phyloP scores from a whole-genome alignment of 2,329 filamentous ascomycete genomes.

The Colletotrichum zoysiae region DNA sequence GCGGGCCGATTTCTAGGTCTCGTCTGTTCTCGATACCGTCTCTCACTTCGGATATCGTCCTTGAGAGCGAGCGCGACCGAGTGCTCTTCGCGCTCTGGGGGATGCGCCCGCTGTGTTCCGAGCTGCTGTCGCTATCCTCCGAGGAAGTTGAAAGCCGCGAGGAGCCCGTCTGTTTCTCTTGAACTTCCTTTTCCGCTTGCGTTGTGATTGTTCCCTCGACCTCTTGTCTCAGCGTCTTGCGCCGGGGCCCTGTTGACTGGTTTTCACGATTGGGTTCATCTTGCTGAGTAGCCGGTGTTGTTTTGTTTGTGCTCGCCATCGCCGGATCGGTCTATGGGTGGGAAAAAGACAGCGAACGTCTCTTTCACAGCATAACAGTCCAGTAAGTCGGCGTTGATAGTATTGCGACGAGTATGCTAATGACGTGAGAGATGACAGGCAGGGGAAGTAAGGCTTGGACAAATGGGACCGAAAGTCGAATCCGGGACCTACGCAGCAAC shows the following conservation, averaged over 20 bases:
- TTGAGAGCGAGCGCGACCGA: conserved; percentile 45
- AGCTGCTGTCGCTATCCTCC: conserved; percentile 18
- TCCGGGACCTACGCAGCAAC: not conserved
- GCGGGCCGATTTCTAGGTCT: conserved; percentile 51
- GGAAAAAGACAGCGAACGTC: too few relatives aligned
- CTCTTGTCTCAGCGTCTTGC: conserved; percentile 30
- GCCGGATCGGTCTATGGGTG: not conserved
- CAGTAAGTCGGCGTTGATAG: not conserved
- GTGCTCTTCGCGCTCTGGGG: conserved; percentile 1
- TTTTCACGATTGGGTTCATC: not conserved
- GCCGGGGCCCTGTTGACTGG: not conserved
- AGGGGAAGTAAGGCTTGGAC: not conserved
- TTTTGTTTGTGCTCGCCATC: conserved; percentile 5
- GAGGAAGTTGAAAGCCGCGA: conserved; percentile 18
- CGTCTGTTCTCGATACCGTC: conserved; percentile 55
- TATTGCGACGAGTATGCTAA: not conserved
- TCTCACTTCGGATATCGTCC: conserved; percentile 54
- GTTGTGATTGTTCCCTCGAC: conserved; percentile 14
- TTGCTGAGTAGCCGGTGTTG: not conserved
- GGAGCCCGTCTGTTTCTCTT: conserved; percentile 2
- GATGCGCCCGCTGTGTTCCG: conserved; percentile 7
- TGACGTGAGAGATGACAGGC: not conserved
- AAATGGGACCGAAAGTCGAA: not conserved
- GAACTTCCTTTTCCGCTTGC: conserved; percentile 8
- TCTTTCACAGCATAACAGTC: not conserved